phyloP scores from a whole-genome alignment of 2,329 filamentous ascomycete species.

The Rhynchosporium graminicola region DNA sequence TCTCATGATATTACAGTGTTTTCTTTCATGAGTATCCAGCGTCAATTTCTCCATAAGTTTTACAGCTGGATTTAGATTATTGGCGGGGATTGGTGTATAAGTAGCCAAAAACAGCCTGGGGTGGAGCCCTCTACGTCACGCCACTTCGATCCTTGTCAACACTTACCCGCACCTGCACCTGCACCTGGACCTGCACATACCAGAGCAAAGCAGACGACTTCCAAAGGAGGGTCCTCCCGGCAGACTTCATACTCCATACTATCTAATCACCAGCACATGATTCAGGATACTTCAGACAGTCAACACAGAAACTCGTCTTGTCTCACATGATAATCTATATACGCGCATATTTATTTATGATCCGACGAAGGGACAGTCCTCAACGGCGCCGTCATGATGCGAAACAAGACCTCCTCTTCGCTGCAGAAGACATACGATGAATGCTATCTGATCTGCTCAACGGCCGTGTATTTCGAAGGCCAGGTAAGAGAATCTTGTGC shows the following conservation, averaged over 20 bases:
- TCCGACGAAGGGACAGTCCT: slow-evolving; percentile 11
- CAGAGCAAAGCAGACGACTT: background rate
- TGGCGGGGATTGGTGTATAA: slow-evolving; percentile 3
- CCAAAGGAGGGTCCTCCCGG: background rate
- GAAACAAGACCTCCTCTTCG: slow-evolving; percentile 64
- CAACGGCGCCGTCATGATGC: slow-evolving; percentile 43
- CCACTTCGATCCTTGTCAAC: slow-evolving; percentile 12
- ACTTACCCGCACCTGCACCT: background rate
- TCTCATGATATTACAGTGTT: background rate
- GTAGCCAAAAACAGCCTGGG: slow-evolving; percentile 11
- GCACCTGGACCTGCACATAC: background rate
- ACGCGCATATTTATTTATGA: slow-evolving; percentile 22
- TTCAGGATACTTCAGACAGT: slow-evolving; percentile 2
- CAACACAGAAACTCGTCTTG: background rate
- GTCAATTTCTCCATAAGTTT: background rate
- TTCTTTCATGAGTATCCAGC: background rate
- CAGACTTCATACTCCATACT: background rate
- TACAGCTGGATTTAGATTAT: slow-evolving; percentile 6
- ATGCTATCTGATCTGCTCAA: slow-evolving; percentile 91
- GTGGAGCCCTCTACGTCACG: slow-evolving; percentile 14
- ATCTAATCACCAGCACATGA: slow-evolving; percentile 10
- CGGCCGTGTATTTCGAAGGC: slow-evolving; percentile 92
- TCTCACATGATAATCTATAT: slow-evolving; percentile 1
- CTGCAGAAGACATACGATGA: slow-evolving; percentile 98
- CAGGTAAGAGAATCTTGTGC: slow-evolving; percentile 60